Conservation (phyloP, 2,329 filamentous ascomycete genomes). For the Sporothrix inflata region DNA sequence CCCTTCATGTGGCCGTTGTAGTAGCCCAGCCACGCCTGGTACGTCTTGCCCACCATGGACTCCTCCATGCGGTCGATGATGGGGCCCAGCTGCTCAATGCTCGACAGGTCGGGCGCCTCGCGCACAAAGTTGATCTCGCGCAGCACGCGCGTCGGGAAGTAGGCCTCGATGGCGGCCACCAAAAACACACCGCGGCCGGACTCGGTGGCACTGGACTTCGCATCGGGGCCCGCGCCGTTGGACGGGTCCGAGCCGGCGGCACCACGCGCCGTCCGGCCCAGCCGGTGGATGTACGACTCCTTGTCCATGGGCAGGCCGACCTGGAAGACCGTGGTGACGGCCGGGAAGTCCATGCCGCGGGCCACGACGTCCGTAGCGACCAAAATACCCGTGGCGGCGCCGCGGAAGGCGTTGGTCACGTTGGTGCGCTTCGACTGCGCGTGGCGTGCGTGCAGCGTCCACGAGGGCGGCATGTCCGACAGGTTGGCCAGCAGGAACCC, state of each 20-base stretch:
- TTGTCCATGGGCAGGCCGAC: constrained; percentile 61
- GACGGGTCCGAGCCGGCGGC: constrained; percentile 59
- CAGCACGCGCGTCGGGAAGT: constrained; percentile 54
- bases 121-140: constrained; percentile 58
- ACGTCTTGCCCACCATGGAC: constrained; percentile 51
- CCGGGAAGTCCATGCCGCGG: constrained; percentile 73
- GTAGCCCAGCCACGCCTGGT: constrained; percentile 62
- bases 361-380: constrained; percentile 73
- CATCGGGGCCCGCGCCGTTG: constrained; percentile 60
- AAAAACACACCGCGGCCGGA: constrained; percentile 64
- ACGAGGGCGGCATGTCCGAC: constrained; percentile 48
- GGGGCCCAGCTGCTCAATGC: constrained; percentile 43
- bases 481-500: constrained; percentile 48
- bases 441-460: constrained; percentile 56
- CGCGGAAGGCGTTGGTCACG: constrained; percentile 67
- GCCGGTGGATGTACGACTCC: constrained; percentile 69
- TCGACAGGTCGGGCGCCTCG: constrained; percentile 51
- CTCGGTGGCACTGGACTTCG: constrained; percentile 53
- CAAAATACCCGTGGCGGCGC: constrained; percentile 54
- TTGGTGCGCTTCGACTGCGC: constrained; percentile 53
- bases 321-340: constrained; percentile 69
- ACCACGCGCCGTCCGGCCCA: constrained; percentile 69
- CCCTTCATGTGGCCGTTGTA: constrained; percentile 55
- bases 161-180: constrained; percentile 54
- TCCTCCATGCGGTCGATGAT: constrained; percentile 52